These are phyloP conservation scores for Phascolomyces articulosus DNA, from an alignment of 371 early-diverging fungal species.

Conservation along the genomic window DNA sequence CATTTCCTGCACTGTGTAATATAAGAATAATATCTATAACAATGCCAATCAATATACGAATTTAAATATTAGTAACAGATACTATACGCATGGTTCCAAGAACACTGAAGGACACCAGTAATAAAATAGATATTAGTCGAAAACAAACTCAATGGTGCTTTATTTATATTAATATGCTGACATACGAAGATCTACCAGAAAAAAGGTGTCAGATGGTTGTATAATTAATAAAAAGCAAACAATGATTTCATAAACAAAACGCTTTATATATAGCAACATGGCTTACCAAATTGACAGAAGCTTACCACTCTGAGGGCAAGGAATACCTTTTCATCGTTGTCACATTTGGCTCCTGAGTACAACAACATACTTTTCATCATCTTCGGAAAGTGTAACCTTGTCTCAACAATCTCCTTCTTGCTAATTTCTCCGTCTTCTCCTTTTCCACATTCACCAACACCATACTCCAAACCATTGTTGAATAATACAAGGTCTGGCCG, in stretches of 20 bases:
- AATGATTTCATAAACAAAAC: neutral
- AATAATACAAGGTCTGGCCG: slow-evolving; percentile 2
- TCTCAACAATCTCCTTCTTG: slow-evolving; percentile 2
- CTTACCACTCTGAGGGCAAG: neutral
- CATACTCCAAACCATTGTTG: slow-evolving; percentile 12
- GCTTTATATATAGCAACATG: neutral
- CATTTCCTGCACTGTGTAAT: too few species aligned
- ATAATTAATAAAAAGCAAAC: neutral
- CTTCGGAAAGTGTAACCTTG: neutral
- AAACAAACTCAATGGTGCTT: too few species aligned
- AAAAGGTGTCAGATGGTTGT: neutral
- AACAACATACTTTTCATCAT: slow-evolving; percentile 6
- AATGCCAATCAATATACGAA: too few species aligned
- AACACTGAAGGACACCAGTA: too few species aligned
- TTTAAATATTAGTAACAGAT: too few species aligned
- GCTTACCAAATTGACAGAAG: neutral
- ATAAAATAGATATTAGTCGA: too few species aligned
- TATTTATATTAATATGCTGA: neutral
- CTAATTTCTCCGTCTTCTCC: neutral
- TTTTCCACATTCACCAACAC: neutral
- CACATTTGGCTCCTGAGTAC: neutral
- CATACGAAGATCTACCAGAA: neutral
- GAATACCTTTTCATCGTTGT: neutral
- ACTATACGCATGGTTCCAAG: too few species aligned
- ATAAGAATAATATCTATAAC: too few species aligned